Base-by-base conservation (phyloP, 2,329 filamentous ascomycete species). In the Stromatinia cepivora region DNA sequence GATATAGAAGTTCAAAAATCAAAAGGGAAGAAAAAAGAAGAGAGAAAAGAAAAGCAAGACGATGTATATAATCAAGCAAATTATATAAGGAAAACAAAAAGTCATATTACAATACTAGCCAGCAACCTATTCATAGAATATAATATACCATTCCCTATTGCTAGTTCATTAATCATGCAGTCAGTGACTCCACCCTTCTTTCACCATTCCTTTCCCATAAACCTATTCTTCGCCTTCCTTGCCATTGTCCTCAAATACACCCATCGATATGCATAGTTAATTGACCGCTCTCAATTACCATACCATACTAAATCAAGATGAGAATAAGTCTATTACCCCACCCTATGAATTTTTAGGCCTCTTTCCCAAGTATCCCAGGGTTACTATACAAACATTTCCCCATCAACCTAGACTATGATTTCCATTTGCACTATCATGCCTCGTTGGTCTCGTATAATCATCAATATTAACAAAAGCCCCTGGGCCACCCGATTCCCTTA, bases 401-500 rank as follows among this genome's bases (percentile, higher is more conserved):
- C 7, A 36, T 63, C 50, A 63, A 39, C n/a, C 31, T 34, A 34
- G 22, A 63, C 22, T 52, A 39, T 39, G 13, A 25, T 25, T 34
- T 50, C 64, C 36, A 48, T 22, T 34, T 17, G 28, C 20, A 46
- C 31, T 13, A 48, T 66, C 39, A 59, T 13, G 10, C 11, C 22
- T 66, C 17, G 7, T 42, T n/a, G 66, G 66, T n/a, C 66, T 39
- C 9, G n/a, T 39, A 31, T 64, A 68, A 75, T 84, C 81, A 70
- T 82, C 79, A 70, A 92, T 84, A 79, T 91, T 94, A 75, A 97
- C 86, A 79, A 98, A 94, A 42, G 93, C 90, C 50, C 92, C 93
- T 15, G 91, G 85, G 45, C 93, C 91, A 69, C 94, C 93, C 53
- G 92, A 90, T 76, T 91, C 87, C 59, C 91, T 87, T 20, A 97